Evolutionary conservation across 169 alveolate genomes (phyloP).

Genomic region (Besnoitia besnoiti): DNA sequence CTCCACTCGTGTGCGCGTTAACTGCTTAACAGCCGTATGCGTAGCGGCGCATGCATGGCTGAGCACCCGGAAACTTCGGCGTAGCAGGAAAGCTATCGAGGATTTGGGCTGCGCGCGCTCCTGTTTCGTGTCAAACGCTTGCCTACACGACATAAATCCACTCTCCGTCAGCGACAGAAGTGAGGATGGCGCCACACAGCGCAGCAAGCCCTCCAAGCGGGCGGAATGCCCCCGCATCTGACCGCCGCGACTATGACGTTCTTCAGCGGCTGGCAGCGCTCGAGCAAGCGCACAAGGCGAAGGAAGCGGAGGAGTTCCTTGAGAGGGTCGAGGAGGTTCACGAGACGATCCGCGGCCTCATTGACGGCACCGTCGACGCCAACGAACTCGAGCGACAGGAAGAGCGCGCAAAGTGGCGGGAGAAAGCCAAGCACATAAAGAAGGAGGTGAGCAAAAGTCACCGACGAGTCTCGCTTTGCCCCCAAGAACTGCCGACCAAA

Average conservation of each 20-base stretch:
- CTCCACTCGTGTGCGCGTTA: too few relatives aligned
- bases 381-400: slow-evolving; percentile 28
- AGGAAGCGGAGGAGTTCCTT: slow-evolving; percentile 13
- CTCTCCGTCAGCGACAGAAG: too few relatives aligned
- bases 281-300: background rate
- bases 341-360: slow-evolving; percentile 2
- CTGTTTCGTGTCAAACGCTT: too few relatives aligned
- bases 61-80: too few relatives aligned
- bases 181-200: background rate
- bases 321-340: slow-evolving; percentile 34
- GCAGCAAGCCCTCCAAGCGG: background rate
- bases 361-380: slow-evolving; percentile 32
- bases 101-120: too few relatives aligned
- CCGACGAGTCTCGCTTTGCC: too few relatives aligned
- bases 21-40: too few relatives aligned
- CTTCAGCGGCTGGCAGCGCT: background rate
- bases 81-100: too few relatives aligned
- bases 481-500: too few relatives aligned
- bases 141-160: too few relatives aligned
- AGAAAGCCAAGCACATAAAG: slow-evolving; percentile 11
- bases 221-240: background rate
- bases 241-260: background rate
- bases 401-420: background rate
- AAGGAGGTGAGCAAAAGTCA: slow-evolving; percentile 41
- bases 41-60: too few relatives aligned